These are phyloP conservation scores for Jamesozyma spencerorum DNA, from an alignment of 805 yeast species.

Conservation along the genomic window DNA sequence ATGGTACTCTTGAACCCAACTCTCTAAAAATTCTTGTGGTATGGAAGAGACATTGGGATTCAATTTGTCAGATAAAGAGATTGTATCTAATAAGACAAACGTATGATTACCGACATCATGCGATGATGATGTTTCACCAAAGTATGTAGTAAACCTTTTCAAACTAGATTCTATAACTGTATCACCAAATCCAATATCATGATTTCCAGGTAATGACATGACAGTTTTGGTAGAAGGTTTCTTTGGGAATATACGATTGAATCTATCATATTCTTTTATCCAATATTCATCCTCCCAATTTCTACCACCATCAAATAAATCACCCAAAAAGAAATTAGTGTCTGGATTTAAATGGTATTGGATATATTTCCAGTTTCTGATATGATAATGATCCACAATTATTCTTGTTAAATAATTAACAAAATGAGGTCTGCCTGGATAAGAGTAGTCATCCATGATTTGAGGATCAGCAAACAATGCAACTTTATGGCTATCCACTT, in stretches of 20 bases:
- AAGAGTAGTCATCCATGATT: constrained; percentile 78
- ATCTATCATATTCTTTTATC: constrained; percentile 63
- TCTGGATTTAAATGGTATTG: constrained; percentile 61
- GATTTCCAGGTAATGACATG: constrained; percentile 77
- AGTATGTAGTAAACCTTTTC: constrained; percentile 56
- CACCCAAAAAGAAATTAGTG: constrained; percentile 74
- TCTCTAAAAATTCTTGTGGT: constrained; percentile 45
- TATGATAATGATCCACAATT: constrained; percentile 70
- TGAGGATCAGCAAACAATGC: constrained; percentile 89
- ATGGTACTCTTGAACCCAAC: constrained; percentile 25
- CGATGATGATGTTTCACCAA: constrained; percentile 58
- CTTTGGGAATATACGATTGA: constrained; percentile 54
- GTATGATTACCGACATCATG: constrained; percentile 60
- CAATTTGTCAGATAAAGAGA: constrained; percentile 59
- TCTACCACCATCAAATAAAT: constrained; percentile 90
- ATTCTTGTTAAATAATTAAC: constrained; percentile 47
- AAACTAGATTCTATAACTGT: constrained; percentile 49
- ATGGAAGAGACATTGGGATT: constrained; percentile 36
- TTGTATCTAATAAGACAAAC: constrained; percentile 69
- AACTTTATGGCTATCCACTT: constrained; percentile 38
- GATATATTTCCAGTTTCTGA: constrained; percentile 57
- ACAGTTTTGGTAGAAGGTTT: constrained; percentile 37
- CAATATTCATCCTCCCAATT: constrained; percentile 68
- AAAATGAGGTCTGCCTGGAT: constrained; percentile 55
- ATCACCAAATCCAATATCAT: constrained; percentile 90